Percentiles rank a stretch among this genome's conserved stretches.
Conservation (phyloP, 768 basidiomycete genomes). For the Suillus ampliporus region DNA sequence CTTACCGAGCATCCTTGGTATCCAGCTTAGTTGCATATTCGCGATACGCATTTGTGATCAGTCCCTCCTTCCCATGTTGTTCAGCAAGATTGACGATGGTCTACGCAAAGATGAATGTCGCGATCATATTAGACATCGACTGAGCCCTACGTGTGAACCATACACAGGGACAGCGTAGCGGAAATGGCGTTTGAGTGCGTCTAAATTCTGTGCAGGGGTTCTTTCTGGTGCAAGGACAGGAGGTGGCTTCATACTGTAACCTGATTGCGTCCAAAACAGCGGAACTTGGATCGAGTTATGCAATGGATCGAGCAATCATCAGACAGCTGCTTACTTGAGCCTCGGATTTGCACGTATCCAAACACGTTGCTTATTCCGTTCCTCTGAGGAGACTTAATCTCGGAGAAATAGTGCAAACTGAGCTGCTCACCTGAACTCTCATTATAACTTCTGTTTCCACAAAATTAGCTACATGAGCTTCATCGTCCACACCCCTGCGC, state of each 20-base stretch:
- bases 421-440: slow-evolving; percentile 67
- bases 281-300: slow-evolving; percentile 61
- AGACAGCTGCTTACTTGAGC: slow-evolving; percentile 67
- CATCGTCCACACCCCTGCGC: slow-evolving; percentile 91
- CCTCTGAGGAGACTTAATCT: slow-evolving; percentile 49
- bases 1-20: slow-evolving; percentile 62
- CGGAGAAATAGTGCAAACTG: background rate
- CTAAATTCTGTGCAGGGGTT: slow-evolving; percentile 73
- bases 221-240: slow-evolving; percentile 77
- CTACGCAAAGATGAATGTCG: slow-evolving; percentile 42
- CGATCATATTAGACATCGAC: slow-evolving; percentile 11
- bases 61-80: slow-evolving; percentile 85
- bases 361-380: slow-evolving; percentile 80
- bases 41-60: slow-evolving; percentile 78
- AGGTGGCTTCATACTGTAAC: slow-evolving; percentile 86
- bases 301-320: slow-evolving; percentile 1
- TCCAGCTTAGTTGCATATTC: slow-evolving; percentile 66
- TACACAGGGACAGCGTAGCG: slow-evolving; percentile 66
- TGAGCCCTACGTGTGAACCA: slow-evolving; percentile 72
- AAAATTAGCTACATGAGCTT: slow-evolving; percentile 93
- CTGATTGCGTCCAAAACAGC: slow-evolving; percentile 90
- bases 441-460: slow-evolving; percentile 94
- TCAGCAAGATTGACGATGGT: slow-evolving; percentile 91
- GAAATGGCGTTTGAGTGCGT: slow-evolving; percentile 78
- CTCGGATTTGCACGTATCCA: slow-evolving; percentile 89